Evolutionary conservation across 352 stramenopile species (phyloP).

Genomic region (Globisporangium uncinulatum): DNA sequence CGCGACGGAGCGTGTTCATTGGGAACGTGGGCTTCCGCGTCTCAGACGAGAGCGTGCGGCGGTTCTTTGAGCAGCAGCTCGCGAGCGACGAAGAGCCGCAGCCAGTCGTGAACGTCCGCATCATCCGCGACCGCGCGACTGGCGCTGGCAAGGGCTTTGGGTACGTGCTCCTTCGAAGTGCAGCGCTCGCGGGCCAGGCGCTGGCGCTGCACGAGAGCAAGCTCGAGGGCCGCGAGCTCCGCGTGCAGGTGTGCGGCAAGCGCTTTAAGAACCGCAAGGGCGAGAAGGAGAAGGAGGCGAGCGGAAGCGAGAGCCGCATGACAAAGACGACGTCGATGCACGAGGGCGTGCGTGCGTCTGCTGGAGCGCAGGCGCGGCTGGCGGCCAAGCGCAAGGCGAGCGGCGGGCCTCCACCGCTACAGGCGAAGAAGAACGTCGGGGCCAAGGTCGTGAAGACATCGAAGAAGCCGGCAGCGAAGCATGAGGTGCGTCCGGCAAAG

Average conservation of each 20-base stretch:
- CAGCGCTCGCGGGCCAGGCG: conserved; percentile 60
- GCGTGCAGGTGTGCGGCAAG: conserved; percentile 78
- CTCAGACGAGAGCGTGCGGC: conserved; percentile 67
- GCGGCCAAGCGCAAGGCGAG: conserved; percentile 44
- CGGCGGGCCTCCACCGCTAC: conserved; percentile 11
- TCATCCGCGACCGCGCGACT: conserved; percentile 87
- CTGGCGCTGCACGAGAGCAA: conserved; percentile 59
- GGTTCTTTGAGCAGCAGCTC: conserved; percentile 72
- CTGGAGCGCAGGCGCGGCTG: conserved; percentile 53
- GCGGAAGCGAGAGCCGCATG: too few species aligned
- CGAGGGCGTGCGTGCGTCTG: conserved; percentile 47
- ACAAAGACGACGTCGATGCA: conserved; percentile 26
- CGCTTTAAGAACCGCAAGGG: conserved; percentile 78
- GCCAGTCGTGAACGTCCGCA: conserved; percentile 81
- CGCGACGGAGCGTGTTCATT: conserved; percentile 85
- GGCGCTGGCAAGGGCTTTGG: conserved; percentile 90
- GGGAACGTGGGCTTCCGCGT: conserved; percentile 87
- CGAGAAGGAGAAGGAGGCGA: conserved; percentile 21
- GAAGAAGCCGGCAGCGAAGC: conserved; percentile 52
- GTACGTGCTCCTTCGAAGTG: conserved; percentile 82
- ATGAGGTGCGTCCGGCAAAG: conserved; percentile 40
- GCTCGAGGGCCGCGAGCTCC: conserved; percentile 63
- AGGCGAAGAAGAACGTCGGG: conserved; percentile 27
- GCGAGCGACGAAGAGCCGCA: conserved; percentile 53
- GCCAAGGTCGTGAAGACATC: conserved; percentile 7